A percentile compares a stretch with the other conserved stretches of the same genome.
phyloP scores from a whole-genome alignment of 1,139 yeast genomes.

The Yamadazyma sp. region DNA sequence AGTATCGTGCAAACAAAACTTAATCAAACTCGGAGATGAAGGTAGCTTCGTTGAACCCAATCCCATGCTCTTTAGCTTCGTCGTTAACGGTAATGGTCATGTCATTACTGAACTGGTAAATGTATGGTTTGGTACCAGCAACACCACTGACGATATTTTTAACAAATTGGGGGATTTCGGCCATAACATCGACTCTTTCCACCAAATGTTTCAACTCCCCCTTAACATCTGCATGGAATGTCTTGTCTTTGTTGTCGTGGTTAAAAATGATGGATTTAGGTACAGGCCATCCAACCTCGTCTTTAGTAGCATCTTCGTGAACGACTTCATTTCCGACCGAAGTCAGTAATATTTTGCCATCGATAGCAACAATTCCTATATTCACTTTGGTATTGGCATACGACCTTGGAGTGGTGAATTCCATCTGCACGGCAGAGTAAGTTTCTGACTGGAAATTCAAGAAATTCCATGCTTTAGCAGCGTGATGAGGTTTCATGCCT shows the following conservation, averaged over 20 bases:
- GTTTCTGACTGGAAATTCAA: slow-evolving; percentile 80
- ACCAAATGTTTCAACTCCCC: slow-evolving; percentile 62
- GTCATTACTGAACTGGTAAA: slow-evolving; percentile 81
- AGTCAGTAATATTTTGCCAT: slow-evolving; percentile 63
- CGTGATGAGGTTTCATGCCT: slow-evolving; percentile 99
- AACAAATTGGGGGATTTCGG: slow-evolving; percentile 92
- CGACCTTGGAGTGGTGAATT: slow-evolving; percentile 89
- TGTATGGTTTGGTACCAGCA: slow-evolving; percentile 93
- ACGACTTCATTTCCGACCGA: slow-evolving; percentile 65
- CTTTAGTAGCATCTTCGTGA: slow-evolving; percentile 61
- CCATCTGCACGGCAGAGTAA: slow-evolving; percentile 83
- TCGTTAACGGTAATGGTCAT: slow-evolving; percentile 38
- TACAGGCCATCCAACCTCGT: slow-evolving; percentile 90
- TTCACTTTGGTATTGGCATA: slow-evolving; percentile 83
- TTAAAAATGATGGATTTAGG: slow-evolving; percentile 69
- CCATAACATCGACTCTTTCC: slow-evolving; percentile 96
- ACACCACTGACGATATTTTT: slow-evolving; percentile 92
- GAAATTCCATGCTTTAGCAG: slow-evolving; percentile 96
- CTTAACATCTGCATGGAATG: slow-evolving; percentile 40
- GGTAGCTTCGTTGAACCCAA: slow-evolving; percentile 81
- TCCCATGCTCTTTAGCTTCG: slow-evolving; percentile 52
- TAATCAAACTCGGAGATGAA: slow-evolving; percentile 52
- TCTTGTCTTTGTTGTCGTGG: slow-evolving; percentile 32
- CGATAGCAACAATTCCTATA: slow-evolving; percentile 68
- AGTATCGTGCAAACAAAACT: slow-evolving; percentile 1